Base-by-base conservation (phyloP, 2,329 filamentous ascomycete genomes). In the Stagonosporopsis chrysanthemi region DNA sequence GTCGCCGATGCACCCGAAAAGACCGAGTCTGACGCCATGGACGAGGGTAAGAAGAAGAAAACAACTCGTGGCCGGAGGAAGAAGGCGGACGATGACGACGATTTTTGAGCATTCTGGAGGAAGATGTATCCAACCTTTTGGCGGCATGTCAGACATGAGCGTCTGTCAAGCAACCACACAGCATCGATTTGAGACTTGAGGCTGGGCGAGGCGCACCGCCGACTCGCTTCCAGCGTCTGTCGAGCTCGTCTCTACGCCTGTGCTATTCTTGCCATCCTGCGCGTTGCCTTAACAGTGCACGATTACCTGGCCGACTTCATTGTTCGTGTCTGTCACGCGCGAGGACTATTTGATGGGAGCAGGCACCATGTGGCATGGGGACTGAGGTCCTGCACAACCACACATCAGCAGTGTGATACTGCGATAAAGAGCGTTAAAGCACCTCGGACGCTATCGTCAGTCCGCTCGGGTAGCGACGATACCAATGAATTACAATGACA, bases 1-100 rank as follows among this genome's bases (percentile, higher is more conserved):
- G 89, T 97, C 0, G 90, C 86, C 2, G 88, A 91, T 65, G 83
- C 84, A 57, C 82, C 85, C 0, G 62, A 80, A 65, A 80, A 84
- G 50, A 79, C 76, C 51, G 81, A 82, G 52, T 76, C 77, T n/a
- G 81, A 76, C 19, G 58, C 64, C 33, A 72, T 72, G 67, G 73
- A 74, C 11, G 80, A 71, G 69, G 68, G 67, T 63, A 77, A 79
- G 57, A 82, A 80, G 71, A 79, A 75, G 65, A 83, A 81, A 70
- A 49, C 65, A 4, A 52, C 69, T 6, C 69, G 68, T 31, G 63
- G 73, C 59, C 75, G 68, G 57, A 77, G 73, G 68, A 75, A 75
- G 64, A 77, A 76, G 64, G 62, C 66, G 2, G 74, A 76, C 33
- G 74, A 75, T 39, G 74, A 76, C 29, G 73, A 76, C 24, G 72